phyloP scores from a whole-genome alignment of 2,329 filamentous ascomycete species.

The Fusarium dlaminii region DNA sequence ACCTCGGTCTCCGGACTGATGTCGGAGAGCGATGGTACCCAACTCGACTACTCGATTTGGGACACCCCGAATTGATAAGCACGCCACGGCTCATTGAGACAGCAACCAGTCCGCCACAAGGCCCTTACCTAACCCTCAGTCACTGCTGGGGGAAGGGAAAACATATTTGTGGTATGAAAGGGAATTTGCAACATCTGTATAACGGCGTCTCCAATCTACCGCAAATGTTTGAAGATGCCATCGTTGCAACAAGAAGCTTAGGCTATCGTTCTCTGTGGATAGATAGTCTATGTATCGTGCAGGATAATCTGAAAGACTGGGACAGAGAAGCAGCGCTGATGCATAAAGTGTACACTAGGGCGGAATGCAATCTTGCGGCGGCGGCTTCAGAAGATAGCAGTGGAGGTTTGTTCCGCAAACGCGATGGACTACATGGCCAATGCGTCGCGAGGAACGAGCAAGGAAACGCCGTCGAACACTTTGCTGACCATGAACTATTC shows the following conservation, averaged over 20 bases:
- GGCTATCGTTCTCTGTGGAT: neutral
- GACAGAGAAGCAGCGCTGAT: neutral
- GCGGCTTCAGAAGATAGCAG: neutral
- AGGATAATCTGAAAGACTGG: neutral
- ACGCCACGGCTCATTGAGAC: neutral
- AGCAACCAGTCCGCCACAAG: fast-evolving
- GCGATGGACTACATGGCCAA: fast-evolving
- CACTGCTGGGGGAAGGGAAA: neutral
- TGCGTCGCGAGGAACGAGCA: neutral
- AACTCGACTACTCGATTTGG: neutral
- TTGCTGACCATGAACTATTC: neutral
- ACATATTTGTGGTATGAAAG: neutral
- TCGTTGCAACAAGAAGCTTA: fast-evolving
- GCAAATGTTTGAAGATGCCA: neutral
- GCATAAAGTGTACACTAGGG: neutral
- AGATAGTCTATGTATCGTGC: neutral
- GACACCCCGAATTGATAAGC: fast-evolving
- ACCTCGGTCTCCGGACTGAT: fast-evolving
- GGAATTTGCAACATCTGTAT: neutral
- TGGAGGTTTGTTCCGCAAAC: neutral
- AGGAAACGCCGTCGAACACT: neutral
- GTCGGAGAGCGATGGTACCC: fast-evolving
- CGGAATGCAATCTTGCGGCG: neutral
- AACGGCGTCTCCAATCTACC: neutral
- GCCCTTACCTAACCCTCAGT: neutral